Base-by-base conservation (phyloP, 257 asterid genomes). In the Anisodus acutangulus region DNA sequence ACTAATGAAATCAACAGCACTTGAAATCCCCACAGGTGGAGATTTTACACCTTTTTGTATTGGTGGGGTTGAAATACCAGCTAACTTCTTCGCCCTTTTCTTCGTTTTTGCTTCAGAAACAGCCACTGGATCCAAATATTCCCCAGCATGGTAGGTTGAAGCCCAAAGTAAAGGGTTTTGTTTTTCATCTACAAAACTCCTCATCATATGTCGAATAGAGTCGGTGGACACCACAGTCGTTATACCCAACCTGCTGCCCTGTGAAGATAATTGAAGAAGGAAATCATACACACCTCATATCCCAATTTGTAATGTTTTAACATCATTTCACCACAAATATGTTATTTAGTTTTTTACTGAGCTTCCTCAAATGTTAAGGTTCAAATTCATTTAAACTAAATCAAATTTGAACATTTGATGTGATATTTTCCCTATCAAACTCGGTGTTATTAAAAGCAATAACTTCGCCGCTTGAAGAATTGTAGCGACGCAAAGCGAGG, bases 131-230 rank as follows among this genome's bases (percentile, higher is more conserved):
- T 97, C 99, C 83, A 97, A 93, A 89, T 91, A 84, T 85, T 97
- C 99, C 35, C 99, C 98, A 11, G 99, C 99, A 79, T 95, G 99
- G 89, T 97, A 97, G 39, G 99, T 97, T 81, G 99, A 97, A 80
- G 99, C 96, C 99, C 99, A 97, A 66, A 97, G 98, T 84, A 97
- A 79, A 31, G 98, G 99, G 85, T 94, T 95, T 81, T 97, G 92
- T 86, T 92, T 91, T 88, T 97, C 99, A 84, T 88, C 97, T 45
- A 95, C 98, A 88, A 95, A 97, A 87, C 99, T 97, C 88, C 99
- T 89, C 99, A 97, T 95, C 99, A 97, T 97, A 90, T 97, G 99
- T 83, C 99, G 91, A 87, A 97, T 93, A 16, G 99, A 97, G 89
- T 97, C 99, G 0, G 99, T 97, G 78, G 99, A 97, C 86, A 97